A percentile compares a stretch with the other conserved stretches of the same genome.
Conservation (phyloP, 2,329 filamentous ascomycete species). For the Talaromyces sp. region DNA sequence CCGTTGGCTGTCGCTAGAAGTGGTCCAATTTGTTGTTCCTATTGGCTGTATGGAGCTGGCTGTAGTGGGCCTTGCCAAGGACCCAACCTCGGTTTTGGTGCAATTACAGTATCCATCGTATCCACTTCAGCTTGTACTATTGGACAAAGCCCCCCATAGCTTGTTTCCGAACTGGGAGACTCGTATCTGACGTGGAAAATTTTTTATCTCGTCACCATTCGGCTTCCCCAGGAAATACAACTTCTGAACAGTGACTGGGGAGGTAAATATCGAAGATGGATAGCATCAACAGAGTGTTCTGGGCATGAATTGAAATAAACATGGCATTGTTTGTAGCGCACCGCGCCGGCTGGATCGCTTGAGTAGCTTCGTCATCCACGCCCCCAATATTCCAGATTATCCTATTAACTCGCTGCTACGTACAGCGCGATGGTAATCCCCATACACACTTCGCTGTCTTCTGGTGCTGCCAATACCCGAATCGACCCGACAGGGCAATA, state of each 20-base stretch:
- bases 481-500: constrained; percentile 9
- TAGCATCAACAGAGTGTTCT: neutral
- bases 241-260: too few species aligned
- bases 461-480: constrained; percentile 8
- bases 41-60: neutral
- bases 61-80: constrained; percentile 1
- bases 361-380: constrained; percentile 5
- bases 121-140: neutral
- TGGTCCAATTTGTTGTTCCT: neutral
- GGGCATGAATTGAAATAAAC: neutral
- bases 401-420: neutral
- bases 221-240: neutral
- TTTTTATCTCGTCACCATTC: neutral
- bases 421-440: neutral
- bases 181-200: neutral
- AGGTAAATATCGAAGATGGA: neutral
- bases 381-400: neutral
- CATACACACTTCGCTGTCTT: neutral
- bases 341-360: neutral
- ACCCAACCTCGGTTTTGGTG: neutral
- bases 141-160: constrained; percentile 3
- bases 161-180: constrained; percentile 7
- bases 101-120: neutral
- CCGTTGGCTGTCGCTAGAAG: neutral
- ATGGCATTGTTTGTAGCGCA: neutral